Percentiles rank a stretch among this genome's conserved stretches.
phyloP scores from a whole-genome alignment of 2,329 filamentous ascomycete species.

The Akanthomyces muscarius region DNA sequence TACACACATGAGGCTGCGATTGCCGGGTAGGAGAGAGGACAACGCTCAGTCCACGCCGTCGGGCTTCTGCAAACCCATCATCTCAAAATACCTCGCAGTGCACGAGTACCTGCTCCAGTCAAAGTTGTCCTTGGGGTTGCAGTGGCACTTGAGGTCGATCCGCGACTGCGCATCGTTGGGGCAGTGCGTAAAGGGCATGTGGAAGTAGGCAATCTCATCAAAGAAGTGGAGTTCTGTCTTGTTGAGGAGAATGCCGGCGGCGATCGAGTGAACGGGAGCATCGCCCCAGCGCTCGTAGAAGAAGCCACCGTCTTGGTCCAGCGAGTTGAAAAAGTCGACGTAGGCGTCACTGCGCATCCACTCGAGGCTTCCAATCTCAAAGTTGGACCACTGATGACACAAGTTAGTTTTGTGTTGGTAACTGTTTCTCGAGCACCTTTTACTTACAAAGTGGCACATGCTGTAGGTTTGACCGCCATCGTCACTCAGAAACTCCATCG shows the following conservation, averaged over 20 bases:
- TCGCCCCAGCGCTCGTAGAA: slow-evolving; percentile 99
- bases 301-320: slow-evolving; percentile 95
- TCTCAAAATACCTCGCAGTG: slow-evolving; percentile 79
- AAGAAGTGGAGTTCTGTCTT: slow-evolving; percentile 98
- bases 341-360: slow-evolving; percentile 91
- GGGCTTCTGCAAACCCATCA: slow-evolving; percentile 78
- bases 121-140: slow-evolving; percentile 95
- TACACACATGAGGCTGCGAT: neutral
- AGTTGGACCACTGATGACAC: slow-evolving; percentile 83
- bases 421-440: neutral
- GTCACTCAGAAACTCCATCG: slow-evolving; percentile 86
- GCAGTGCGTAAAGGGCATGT: slow-evolving; percentile 97
- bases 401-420: slow-evolving; percentile 25
- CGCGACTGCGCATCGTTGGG: slow-evolving; percentile 84
- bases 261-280: slow-evolving; percentile 97
- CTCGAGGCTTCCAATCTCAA: slow-evolving; percentile 89
- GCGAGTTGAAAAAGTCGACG: slow-evolving; percentile 80
- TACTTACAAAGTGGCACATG: slow-evolving; percentile 88
- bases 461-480: slow-evolving; percentile 92
- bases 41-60: slow-evolving; percentile 69
- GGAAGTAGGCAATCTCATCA: slow-evolving; percentile 97
- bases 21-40: slow-evolving; percentile 42
- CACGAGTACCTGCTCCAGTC: slow-evolving; percentile 99
- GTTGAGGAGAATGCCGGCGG: slow-evolving; percentile 77
- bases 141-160: slow-evolving; percentile 84